Base-by-base conservation (phyloP, 345 rosid genomes). In the Dipteronia dyeriana region DNA sequence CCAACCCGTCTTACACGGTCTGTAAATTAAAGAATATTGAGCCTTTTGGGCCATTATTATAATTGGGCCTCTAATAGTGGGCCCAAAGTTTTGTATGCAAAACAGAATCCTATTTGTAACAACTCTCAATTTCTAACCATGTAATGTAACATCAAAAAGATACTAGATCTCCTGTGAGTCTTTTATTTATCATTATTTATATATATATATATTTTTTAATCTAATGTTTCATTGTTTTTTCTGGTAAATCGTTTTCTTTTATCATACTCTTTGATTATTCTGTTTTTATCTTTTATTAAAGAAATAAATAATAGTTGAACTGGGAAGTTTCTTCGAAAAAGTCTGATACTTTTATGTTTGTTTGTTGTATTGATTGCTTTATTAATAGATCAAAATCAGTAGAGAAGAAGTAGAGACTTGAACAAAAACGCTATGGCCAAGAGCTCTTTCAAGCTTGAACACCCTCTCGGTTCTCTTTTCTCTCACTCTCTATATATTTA, bases 371-470 rank as follows among this genome's bases (percentile, higher is more conserved):
- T 57, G 11, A 57, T 8, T 20, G 62, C 5, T 57, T 20, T 26
- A 6, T 19, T 57, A 19, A n/a, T 6, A 75, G 34, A 51, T 19
- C 11, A 25, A 74, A 39, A 63, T 9, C 59, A 29, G 76, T n/a
- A 11, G 43, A 25, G 39, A 47, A 34, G 47, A 49, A 25, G 56
- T 14, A 16, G 2, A 41, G 10, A 41, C 38, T 31, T 31, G 38
- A 41, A 41, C 1, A 41, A 41, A 60, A 49, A 66, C 66, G 66
- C 79, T 82, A 94, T 94, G 98, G 88, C 91, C 1, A 89, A 86
- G 84, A 89, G 88, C 83, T 88, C 92, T 60, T 90, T 90, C 90
- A 94, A 89, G 88, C 81, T 91, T 81, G 94, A 91, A 85, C 91
- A 89, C 70, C 92, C 98, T 41, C 91, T 94, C 9, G 95, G 98